phyloP scores from a whole-genome alignment of 129 eudicot species.

The Tanacetum coccineum region DNA sequence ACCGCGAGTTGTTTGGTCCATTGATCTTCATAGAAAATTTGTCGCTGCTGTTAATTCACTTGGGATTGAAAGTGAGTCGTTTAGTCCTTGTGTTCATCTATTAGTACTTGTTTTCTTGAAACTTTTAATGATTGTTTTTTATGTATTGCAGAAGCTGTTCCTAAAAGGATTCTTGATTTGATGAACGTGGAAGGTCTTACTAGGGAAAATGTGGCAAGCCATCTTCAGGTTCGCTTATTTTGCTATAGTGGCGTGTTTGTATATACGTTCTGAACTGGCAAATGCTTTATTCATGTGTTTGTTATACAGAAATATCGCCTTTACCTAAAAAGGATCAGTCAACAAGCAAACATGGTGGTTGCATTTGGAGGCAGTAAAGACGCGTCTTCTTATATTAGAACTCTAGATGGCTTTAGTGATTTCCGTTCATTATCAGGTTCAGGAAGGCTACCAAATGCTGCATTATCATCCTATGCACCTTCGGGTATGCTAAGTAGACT shows the following conservation, averaged over 20 bases:
- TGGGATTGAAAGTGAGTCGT: slow-evolving; percentile 79
- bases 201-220: slow-evolving; percentile 98
- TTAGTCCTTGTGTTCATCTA: slow-evolving; percentile 4
- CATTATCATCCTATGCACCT: slow-evolving; percentile 40
- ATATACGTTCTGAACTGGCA: neutral
- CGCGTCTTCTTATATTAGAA: slow-evolving; percentile 56
- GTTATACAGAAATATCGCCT: slow-evolving; percentile 72
- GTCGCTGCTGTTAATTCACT: slow-evolving; percentile 91
- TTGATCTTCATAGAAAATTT: slow-evolving; percentile 91
- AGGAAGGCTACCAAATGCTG: slow-evolving; percentile 43
- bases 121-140: slow-evolving; percentile 3
- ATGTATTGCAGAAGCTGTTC: slow-evolving; percentile 76
- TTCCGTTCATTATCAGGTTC: slow-evolving; percentile 51
- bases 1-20: slow-evolving; percentile 97
- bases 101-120: slow-evolving; percentile 12
- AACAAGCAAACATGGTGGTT: slow-evolving; percentile 80
- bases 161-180: slow-evolving; percentile 94
- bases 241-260: neutral
- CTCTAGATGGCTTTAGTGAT: slow-evolving; percentile 64
- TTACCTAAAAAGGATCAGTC: slow-evolving; percentile 78
- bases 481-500: slow-evolving; percentile 66
- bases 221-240: slow-evolving; percentile 68
- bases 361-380: slow-evolving; percentile 72
- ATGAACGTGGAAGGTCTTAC: slow-evolving; percentile 97
- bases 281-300: slow-evolving; percentile 5